Percentiles rank a stretch among this genome's conserved stretches.
phyloP scores from a whole-genome alignment of 805 yeast species.

The Helenozyma baotianmanensis region DNA sequence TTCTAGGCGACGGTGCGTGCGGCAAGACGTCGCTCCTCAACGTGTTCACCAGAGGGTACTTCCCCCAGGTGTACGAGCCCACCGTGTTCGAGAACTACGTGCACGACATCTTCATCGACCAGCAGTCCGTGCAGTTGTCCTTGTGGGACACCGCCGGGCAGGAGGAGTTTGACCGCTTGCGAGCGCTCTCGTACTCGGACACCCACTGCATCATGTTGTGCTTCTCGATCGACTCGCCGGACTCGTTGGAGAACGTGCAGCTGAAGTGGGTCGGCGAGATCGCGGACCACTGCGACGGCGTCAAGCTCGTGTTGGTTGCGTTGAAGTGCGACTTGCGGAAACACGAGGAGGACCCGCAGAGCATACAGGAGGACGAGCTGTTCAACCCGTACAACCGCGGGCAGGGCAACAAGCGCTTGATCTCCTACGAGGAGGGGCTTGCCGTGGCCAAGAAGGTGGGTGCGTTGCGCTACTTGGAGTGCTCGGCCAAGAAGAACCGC shows the following conservation, averaged over 20 bases:
- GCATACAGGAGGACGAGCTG: constrained; percentile 22
- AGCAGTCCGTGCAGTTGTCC: constrained; percentile 85
- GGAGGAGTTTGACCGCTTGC: constrained; percentile 92
- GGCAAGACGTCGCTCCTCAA: constrained; percentile 30
- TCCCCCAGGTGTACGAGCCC: constrained; percentile 29
- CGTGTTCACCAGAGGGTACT: constrained; percentile 28
- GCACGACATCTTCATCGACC: constrained; percentile 94
- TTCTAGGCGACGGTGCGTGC: constrained; percentile 56
- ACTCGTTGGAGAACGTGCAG: constrained; percentile 91
- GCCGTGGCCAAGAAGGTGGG: constrained; percentile 90
- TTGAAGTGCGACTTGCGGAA: constrained; percentile 88
- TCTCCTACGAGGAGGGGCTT: constrained; percentile 89
- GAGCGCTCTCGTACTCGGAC: constrained; percentile 89
- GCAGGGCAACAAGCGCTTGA: constrained; percentile 47
- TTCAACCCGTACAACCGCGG: constrained; percentile 29
- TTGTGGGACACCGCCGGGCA: constrained; percentile 99
- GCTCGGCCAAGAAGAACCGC: constrained; percentile 92
- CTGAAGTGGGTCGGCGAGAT: constrained; percentile 97
- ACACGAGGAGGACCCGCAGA: constrained; percentile 41
- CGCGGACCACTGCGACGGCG: constrained; percentile 95
- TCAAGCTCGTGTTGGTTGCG: constrained; percentile 88
- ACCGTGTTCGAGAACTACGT: constrained; percentile 93
- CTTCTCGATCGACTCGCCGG: constrained; percentile 89
- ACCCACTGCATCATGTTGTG: constrained; percentile 97
- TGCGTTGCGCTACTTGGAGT: constrained; percentile 90